These are phyloP conservation scores for Bruguiera parviflora DNA, from an alignment of 345 rosid genomes.

Conservation along the genomic window DNA sequence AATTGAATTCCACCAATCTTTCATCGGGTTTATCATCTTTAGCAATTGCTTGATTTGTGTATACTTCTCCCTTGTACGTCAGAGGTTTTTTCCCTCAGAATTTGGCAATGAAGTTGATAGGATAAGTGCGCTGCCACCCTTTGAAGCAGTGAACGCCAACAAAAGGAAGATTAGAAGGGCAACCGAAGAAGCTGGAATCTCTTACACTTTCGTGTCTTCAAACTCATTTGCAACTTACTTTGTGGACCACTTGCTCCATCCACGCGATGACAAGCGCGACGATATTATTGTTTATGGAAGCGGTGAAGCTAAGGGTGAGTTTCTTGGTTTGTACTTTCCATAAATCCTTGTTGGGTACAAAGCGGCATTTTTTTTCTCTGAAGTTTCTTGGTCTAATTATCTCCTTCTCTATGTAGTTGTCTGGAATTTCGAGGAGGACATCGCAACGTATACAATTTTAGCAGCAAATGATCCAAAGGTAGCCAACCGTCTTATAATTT, in stretches of 20 bases:
- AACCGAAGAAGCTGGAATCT: conserved; percentile 30
- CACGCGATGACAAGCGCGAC: conserved; percentile 3
- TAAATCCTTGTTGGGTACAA: too few relatives aligned
- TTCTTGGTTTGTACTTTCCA: background rate
- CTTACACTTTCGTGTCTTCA: conserved; percentile 29
- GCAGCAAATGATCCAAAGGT: conserved; percentile 33
- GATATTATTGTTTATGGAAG: conserved; percentile 27
- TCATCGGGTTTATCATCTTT: too few relatives aligned
- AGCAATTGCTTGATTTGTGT: background rate
- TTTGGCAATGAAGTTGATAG: too few relatives aligned
- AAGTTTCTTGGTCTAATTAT: too few relatives aligned
- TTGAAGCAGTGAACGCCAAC: conserved; percentile 24
- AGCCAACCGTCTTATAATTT: conserved; percentile 25
- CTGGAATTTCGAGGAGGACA: conserved; percentile 34
- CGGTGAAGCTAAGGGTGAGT: conserved; percentile 33
- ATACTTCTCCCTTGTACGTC: background rate
- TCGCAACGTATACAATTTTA: conserved; percentile 33
- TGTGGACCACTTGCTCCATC: conserved; percentile 26
- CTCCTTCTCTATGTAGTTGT: conserved; percentile 16
- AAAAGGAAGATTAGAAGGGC: conserved; percentile 37
- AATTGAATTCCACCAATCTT: too few relatives aligned
- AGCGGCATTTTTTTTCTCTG: too few relatives aligned
- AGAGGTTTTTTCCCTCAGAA: conserved; percentile 42
- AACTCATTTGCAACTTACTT: conserved; percentile 33
- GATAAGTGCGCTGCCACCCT: background rate